phyloP scores from a whole-genome alignment of 768 basidiomycete species.

The Lepiota brunneoincarnata region DNA sequence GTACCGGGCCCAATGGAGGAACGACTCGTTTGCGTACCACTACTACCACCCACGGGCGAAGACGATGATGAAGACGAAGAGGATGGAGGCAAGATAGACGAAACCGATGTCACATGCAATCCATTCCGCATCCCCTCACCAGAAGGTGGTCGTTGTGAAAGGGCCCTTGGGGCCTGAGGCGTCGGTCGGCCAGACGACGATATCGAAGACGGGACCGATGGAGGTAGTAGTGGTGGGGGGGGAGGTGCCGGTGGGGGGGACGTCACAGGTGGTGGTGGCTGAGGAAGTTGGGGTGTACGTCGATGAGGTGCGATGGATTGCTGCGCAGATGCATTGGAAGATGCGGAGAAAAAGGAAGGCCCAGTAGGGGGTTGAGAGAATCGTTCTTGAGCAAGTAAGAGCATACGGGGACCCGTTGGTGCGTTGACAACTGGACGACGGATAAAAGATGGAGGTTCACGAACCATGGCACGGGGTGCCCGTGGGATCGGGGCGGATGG shows the following conservation, averaged over 20 bases:
- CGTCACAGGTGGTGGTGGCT: constrained; percentile 3
- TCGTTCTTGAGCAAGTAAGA: too few species aligned
- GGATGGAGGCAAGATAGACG: background rate
- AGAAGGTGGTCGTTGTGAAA: background rate
- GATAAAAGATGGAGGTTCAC: background rate
- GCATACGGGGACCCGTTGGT: too few species aligned
- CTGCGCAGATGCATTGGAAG: too few species aligned
- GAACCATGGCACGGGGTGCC: too few species aligned
- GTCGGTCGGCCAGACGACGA: background rate
- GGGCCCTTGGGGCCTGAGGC: background rate
- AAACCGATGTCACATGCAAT: too few species aligned
- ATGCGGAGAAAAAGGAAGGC: background rate
- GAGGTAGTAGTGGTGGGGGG: background rate
- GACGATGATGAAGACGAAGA: background rate
- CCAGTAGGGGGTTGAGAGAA: too few species aligned
- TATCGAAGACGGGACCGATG: background rate
- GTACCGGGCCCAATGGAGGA: too few species aligned
- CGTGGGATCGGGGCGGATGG: background rate
- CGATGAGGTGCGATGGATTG: too few species aligned
- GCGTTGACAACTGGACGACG: background rate
- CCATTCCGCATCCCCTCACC: too few species aligned
- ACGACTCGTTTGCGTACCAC: too few species aligned
- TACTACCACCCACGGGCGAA: background rate
- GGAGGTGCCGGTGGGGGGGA: constrained; percentile 8
- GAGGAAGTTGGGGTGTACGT: too few species aligned